phyloP scores from a whole-genome alignment of 1,284 basidiomycete genomes.

The Bjerkandera adusta region DNA sequence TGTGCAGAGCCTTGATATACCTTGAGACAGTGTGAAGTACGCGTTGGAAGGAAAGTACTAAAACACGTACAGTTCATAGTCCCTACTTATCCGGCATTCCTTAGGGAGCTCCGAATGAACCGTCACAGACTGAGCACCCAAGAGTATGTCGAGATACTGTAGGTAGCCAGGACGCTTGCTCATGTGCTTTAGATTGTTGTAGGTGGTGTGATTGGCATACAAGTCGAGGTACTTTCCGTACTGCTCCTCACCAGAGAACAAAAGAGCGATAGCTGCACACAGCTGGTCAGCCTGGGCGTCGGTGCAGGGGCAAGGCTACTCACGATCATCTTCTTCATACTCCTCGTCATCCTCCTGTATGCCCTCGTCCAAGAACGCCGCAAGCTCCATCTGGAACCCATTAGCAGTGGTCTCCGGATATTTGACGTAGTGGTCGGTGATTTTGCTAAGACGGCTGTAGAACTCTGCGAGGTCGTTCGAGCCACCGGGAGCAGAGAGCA shows the following conservation, averaged over 20 bases:
- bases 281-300: too few species aligned
- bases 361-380: slow-evolving; percentile 73
- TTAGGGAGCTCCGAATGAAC: slow-evolving; percentile 73
- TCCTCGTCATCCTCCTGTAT: slow-evolving; percentile 69
- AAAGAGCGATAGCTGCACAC: slow-evolving; percentile 71
- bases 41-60: neutral
- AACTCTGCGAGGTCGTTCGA: slow-evolving; percentile 87
- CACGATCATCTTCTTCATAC: slow-evolving; percentile 77
- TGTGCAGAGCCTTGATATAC: slow-evolving; percentile 81
- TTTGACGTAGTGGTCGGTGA: slow-evolving; percentile 95
- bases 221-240: slow-evolving; percentile 96
- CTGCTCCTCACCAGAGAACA: slow-evolving; percentile 95
- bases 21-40: slow-evolving; percentile 34
- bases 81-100: slow-evolving; percentile 70
- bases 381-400: slow-evolving; percentile 80
- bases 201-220: slow-evolving; percentile 85
- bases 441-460: slow-evolving; percentile 89
- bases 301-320: too few species aligned
- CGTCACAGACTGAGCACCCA: slow-evolving; percentile 51
- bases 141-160: slow-evolving; percentile 86
- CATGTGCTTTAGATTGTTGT: slow-evolving; percentile 86
- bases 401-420: slow-evolving; percentile 87
- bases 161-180: slow-evolving; percentile 83
- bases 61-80: slow-evolving; percentile 72
- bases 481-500: slow-evolving; percentile 54